Evolutionary conservation across 768 basidiomycete species (phyloP), one percentile per base, ranked within the genome.

Genomic region (Suillus subluteus): DNA sequence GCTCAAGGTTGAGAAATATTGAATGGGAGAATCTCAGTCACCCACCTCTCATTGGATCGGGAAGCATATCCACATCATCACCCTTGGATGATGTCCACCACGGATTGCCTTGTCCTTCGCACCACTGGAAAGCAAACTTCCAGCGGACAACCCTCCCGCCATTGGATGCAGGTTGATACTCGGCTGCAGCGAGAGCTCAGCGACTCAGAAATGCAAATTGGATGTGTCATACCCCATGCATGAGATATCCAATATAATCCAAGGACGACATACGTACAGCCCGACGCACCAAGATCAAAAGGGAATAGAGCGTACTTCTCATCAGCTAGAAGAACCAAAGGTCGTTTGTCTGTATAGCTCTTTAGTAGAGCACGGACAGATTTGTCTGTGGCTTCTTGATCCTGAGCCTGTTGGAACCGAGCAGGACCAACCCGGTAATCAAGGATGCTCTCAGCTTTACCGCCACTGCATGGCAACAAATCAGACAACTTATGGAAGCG

Each of bases 51-150:
- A 21, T 6, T 30, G 38, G 16, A 59, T 59, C 40, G 26, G 18
- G 11, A 59, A 41, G 26, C 9, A 59, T 18, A 41, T 18, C 40
- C 26, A 59, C 26, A 30, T 41, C 38, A 26, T 30, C 16, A 9
- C 18, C 30, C 26, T 41, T 41, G 21, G 30, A 44, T 26, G 68
- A 69, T 76, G 62, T 56, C 85, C 86, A 87, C 86, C 86, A 86
- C 1, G 85, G 85, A 46, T 75, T 70, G 6, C 78, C 91, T 79
- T 94, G 93, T 52, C 82, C 84, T 67, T 88, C 85, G 68, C 91
- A 92, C 92, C 92, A 95, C 70, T 90, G 89, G 69, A 95, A 95
- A 6, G 89, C 88, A 71, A 95, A 94, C 74, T 94, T 95, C 74
- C 87, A 92, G 8, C 92, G 82, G 15, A 92, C 83, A n/a, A 91